Conservation (phyloP, 148 eudicot genomes). For the Polygonum maritimum region DNA sequence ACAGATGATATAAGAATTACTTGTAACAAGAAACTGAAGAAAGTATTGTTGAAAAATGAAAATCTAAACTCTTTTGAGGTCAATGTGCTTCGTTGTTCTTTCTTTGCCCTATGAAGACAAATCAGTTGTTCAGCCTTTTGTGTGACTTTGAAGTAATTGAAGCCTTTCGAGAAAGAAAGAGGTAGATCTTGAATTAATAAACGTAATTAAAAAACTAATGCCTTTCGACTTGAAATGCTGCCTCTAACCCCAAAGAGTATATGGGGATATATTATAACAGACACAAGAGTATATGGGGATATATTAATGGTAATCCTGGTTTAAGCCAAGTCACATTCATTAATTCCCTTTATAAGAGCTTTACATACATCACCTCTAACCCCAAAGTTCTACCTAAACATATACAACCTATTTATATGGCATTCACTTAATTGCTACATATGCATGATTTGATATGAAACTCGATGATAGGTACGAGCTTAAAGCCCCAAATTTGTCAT, state of each 20-base stretch:
- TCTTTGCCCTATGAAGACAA: neutral
- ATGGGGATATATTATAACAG: neutral
- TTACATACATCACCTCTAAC: neutral
- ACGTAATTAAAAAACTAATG: neutral
- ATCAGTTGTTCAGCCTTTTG: neutral
- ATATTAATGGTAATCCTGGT: neutral
- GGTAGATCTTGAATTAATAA: neutral
- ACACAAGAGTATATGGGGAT: neutral
- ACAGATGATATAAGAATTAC: neutral
- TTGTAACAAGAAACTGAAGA: neutral
- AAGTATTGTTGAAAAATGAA: neutral
- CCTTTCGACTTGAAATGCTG: neutral
- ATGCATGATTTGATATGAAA: neutral
- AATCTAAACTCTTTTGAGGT: neutral
- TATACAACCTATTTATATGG: too few relatives aligned
- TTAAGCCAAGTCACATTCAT: neutral
- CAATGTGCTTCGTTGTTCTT: neutral
- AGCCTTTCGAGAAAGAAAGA: neutral
- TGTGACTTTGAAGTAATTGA: neutral
- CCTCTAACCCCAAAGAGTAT: neutral
- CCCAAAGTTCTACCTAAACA: neutral
- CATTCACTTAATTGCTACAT: neutral
- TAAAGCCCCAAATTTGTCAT: neutral
- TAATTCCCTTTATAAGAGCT: neutral
- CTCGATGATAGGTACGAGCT: neutral